Evolutionary conservation across 768 basidiomycete genomes (phyloP).

Genomic region (Auricularia auricula-judae): DNA sequence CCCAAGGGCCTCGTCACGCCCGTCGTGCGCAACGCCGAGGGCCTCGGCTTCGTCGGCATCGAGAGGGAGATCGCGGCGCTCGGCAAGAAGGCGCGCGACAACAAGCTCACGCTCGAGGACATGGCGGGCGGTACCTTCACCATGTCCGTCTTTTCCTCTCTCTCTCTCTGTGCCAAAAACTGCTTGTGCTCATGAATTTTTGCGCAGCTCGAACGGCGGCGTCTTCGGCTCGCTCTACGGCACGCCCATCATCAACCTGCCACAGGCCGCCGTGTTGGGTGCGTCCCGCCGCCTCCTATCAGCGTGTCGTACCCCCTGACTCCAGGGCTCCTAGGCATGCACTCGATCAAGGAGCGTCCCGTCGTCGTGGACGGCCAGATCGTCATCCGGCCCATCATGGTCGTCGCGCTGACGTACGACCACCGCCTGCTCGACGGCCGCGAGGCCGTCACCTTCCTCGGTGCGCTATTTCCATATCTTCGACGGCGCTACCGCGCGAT

Average conservation of each 20-base stretch:
- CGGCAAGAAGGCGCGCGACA: constrained; percentile 90
- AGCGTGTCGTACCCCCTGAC: not conserved
- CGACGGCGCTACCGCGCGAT: not conserved
- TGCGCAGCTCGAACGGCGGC: constrained; percentile 84
- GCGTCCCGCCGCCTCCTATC: constrained; percentile 12
- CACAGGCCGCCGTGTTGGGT: constrained; percentile 89
- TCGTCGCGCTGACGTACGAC: constrained; percentile 88
- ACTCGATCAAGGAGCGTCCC: constrained; percentile 82
- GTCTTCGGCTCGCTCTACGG: constrained; percentile 96
- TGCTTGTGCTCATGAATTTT: not conserved
- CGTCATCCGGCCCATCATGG: constrained; percentile 95
- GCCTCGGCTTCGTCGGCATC: constrained; percentile 77
- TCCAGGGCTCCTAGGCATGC: constrained; percentile 53
- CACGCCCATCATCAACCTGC: constrained; percentile 98
- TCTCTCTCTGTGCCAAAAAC: not conserved
- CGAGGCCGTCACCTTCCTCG: constrained; percentile 95
- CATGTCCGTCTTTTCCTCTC: constrained; percentile 46
- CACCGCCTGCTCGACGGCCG: constrained; percentile 91
- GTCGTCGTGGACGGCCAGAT: constrained; percentile 92
- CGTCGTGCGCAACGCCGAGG: constrained; percentile 84
- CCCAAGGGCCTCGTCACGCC: constrained; percentile 97
- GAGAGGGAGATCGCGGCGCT: constrained; percentile 86
- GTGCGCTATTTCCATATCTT: constrained; percentile 33
- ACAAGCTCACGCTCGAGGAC: constrained; percentile 92
- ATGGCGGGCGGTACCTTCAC: constrained; percentile 99